Evolutionary conservation across 345 rosid genomes (phyloP), one percentile per base, ranked within the genome.

Genomic region (Euphorbia peplus): DNA sequence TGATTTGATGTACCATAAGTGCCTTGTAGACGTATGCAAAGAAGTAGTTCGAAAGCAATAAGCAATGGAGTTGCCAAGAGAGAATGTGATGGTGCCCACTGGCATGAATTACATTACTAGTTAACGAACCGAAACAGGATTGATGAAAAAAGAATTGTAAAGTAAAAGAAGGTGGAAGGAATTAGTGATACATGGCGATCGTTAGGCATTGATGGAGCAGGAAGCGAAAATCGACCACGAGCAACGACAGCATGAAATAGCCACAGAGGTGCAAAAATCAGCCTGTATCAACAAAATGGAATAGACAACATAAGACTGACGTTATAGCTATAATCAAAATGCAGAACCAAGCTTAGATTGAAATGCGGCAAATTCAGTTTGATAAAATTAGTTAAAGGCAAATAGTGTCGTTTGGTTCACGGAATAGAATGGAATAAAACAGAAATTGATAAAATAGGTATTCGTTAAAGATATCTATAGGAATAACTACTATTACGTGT

Each of bases 81-180:
- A 13, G 93, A 80, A 60, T 92, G 98, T 71, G 70, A 86, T 41
- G 98, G 96, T 54, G 98, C 96, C 97, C 95, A 93, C 98, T 93
- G 90, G 72, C 72, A 86, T 63, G 56, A 79, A n/a, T 26, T 44
- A 57, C 18, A 57, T 57, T 37, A 37, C 22, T 21, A 15, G 46
- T 57, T 14, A 66, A 18, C 19, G 10, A 64, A 39, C 46, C 1
- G 66, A 41, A 15, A 47, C 29, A 13, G 16, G 19, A 63, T 62
- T 11, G 2, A 46, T 14, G 10, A 3, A 67, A 29, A 16, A 39
- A 57, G 26, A 24, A 61, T 50, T 47, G 6, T 11, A 50, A 69
- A 28, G 3, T 26, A 32, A 58, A 73, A 61, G 58, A 54, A 72
- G 37, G 13, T 29, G 46, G 60, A 44, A 52, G 59, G 14, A 24